phyloP scores from a whole-genome alignment of 495 filamentous ascomycete genomes.

The Neohortaea acidophila region DNA sequence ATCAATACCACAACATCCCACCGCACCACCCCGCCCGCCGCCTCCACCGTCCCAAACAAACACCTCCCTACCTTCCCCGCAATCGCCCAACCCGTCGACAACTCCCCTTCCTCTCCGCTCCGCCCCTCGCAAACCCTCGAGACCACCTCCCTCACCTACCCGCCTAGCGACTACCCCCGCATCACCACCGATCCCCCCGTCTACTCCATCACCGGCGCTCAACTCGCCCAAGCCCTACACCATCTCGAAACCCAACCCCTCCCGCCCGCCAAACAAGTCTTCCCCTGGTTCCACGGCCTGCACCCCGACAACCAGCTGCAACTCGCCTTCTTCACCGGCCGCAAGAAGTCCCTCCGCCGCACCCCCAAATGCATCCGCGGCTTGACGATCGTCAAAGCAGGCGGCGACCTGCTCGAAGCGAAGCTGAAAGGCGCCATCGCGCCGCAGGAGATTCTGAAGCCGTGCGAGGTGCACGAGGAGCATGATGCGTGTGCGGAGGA shows the following conservation, averaged over 20 bases:
- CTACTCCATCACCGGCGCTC: slow-evolving; percentile 55
- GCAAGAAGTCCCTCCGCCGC: slow-evolving; percentile 52
- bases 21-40: slow-evolving; percentile 34
- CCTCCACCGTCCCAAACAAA: slow-evolving; percentile 84
- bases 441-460: slow-evolving; percentile 56
- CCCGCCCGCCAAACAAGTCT: slow-evolving; percentile 68
- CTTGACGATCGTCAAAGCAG: slow-evolving; percentile 77
- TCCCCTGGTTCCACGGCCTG: slow-evolving; percentile 97
- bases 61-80: slow-evolving; percentile 76
- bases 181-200: slow-evolving; percentile 45
- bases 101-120: slow-evolving; percentile 50
- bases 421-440: slow-evolving; percentile 75
- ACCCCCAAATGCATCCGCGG: slow-evolving; percentile 68
- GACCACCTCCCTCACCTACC: slow-evolving; percentile 55
- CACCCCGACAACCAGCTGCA: slow-evolving; percentile 81
- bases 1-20: slow-evolving; percentile 34
- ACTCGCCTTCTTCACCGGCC: slow-evolving; percentile 69
- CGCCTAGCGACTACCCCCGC: slow-evolving; percentile 47
- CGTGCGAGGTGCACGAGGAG: slow-evolving; percentile 1
- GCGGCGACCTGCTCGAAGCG: slow-evolving; percentile 56
- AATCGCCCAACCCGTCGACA: slow-evolving; percentile 48
- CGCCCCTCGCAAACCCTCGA: slow-evolving; percentile 36
- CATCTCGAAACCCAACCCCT: slow-evolving; percentile 60
- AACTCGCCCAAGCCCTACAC: slow-evolving; percentile 56
- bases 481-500: slow-evolving; percentile 28